These are phyloP conservation scores for Oryza nivara DNA, from an alignment of 176 grass and related monocot species.

Conservation along the genomic window DNA sequence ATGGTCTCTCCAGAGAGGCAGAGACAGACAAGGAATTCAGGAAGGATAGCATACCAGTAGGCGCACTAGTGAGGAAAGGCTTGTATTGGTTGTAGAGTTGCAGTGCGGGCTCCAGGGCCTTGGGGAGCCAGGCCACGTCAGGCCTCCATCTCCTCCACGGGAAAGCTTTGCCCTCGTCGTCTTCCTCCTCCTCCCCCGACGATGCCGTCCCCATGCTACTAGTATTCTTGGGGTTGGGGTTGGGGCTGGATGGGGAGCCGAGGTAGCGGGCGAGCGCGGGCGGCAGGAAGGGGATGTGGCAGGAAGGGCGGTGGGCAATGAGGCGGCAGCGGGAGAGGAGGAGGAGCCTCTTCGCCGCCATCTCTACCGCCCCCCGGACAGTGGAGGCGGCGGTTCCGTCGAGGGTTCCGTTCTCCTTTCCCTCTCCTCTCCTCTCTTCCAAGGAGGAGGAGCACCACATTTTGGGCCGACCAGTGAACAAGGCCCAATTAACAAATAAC, in stretches of 20 bases:
- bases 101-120: slow-evolving; percentile 82
- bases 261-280: slow-evolving; percentile 50
- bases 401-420: no score
- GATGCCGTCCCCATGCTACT: slow-evolving; percentile 1
- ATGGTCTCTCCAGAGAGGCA: no score
- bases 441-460: no score
- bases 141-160: slow-evolving; percentile 77
- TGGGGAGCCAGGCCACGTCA: slow-evolving; percentile 86
- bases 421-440: no score
- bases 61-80: slow-evolving; percentile 35
- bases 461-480: no score
- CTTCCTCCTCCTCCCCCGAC: slow-evolving; percentile 17
- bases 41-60: slow-evolving; percentile 18
- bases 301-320: slow-evolving; percentile 26
- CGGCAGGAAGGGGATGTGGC: slow-evolving; percentile 33
- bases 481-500: no score
- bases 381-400: not conserved
- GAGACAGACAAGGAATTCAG: not conserved
- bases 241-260: not conserved
- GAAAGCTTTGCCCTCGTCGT: slow-evolving; percentile 44
- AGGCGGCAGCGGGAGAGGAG: slow-evolving; percentile 48
- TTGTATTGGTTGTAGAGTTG: slow-evolving; percentile 85
- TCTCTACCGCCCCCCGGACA: not conserved
- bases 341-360: slow-evolving; percentile 63
- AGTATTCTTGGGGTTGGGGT: no score